Evolutionary conservation across 352 stramenopile species (phyloP), one percentile per base, ranked within the genome.

Genomic region (Pythium myriotylum): DNA sequence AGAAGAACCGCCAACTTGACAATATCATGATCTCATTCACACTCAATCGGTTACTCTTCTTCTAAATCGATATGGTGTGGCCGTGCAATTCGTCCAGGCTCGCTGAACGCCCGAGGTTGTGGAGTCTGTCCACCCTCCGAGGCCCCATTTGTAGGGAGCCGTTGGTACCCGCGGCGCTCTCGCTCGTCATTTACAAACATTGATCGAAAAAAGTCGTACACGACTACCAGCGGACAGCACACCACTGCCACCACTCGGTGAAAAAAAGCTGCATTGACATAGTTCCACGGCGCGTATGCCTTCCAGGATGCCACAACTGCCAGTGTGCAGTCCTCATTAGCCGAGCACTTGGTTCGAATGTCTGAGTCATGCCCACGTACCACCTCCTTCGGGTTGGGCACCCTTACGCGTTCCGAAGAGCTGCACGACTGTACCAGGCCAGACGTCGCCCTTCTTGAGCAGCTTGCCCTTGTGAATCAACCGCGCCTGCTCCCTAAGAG

Each of bases 381-480:
- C 54, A 14, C 19, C 54, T 0, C 16, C n/a, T 29, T 42, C n/a
- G n/a, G n/a, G 45, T 13, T 63, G 54, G 19, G 46, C 32, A 27
- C 67, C 62, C 57, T 81, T 91, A 35, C 72, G 69, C 14, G 81
- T 92, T 4, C 86, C 86, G 58, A 94, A 89, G 51, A 94, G 78
- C 77, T 94, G 86, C 39, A 94, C 84, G 20, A 91, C 76, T 0
- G 80, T 78, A 26, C 86, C 83, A 14, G 86, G 86, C 86, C 86
- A 94, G 16, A 92, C 77, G 29, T 94, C 86, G 0, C 81, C 84
- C 46, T 84, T 91, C 72, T 92, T 90, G 33, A 94, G 70, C 35
- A 94, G 45, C 72, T 92, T 92, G 14, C 86, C 86, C 27, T 83
- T 76, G 57, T 94, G 77, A 33, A 94, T 89, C 17, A 94, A 62